phyloP scores from a whole-genome alignment of 306 rosid genomes.

The Dryas drummondii region DNA sequence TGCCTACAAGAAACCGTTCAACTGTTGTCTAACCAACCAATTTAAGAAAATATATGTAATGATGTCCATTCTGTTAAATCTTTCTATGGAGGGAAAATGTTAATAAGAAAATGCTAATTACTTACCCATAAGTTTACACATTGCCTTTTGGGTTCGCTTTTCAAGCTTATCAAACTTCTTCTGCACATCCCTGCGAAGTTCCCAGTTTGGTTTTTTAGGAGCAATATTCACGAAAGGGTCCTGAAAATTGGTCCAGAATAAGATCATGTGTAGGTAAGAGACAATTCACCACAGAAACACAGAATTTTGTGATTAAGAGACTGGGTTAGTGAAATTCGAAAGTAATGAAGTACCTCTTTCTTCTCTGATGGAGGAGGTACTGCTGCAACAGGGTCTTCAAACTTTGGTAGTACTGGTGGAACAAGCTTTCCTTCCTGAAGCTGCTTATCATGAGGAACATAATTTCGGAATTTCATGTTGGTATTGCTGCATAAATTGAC shows the following conservation, averaged over 20 bases:
- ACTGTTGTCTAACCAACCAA: neutral
- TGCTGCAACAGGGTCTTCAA: slow-evolving; percentile 76
- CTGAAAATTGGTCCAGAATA: slow-evolving; percentile 34
- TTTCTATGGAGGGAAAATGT: neutral
- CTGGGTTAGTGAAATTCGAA: neutral
- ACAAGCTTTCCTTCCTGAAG: slow-evolving; percentile 87
- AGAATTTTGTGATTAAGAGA: neutral
- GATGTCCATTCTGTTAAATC: neutral
- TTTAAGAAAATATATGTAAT: neutral
- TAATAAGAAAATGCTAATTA: slow-evolving; percentile 1
- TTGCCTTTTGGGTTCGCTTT: slow-evolving; percentile 80
- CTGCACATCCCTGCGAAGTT: slow-evolving; percentile 88
- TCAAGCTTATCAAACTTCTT: slow-evolving; percentile 97
- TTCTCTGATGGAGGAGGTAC: slow-evolving; percentile 50
- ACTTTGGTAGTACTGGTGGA: slow-evolving; percentile 79
- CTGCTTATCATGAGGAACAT: slow-evolving; percentile 87
- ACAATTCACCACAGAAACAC: slow-evolving; percentile 1
- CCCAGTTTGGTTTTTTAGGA: slow-evolving; percentile 99
- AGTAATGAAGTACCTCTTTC: slow-evolving; percentile 40
- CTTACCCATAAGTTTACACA: slow-evolving; percentile 76
- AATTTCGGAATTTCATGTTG: slow-evolving; percentile 83
- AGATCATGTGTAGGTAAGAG: neutral
- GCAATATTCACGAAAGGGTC: slow-evolving; percentile 95
- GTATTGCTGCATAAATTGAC: slow-evolving; percentile 39
- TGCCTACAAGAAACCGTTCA: neutral